These are phyloP conservation scores for Silybum marianum DNA, from an alignment of 129 eudicot species.

Conservation along the genomic window DNA sequence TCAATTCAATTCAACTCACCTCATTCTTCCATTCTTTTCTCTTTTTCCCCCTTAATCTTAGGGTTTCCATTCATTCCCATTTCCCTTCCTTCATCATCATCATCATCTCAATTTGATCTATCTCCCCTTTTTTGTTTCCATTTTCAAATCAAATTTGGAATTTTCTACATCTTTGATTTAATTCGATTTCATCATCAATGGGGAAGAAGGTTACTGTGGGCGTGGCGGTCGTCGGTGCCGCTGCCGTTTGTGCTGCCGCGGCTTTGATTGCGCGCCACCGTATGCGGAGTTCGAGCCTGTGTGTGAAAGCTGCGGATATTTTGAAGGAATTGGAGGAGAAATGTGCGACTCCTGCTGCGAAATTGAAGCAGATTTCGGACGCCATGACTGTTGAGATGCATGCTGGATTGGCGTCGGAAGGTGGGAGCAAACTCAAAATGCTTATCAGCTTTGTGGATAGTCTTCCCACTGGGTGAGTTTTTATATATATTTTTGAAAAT, in stretches of 20 bases:
- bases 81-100: neutral
- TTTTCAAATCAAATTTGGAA: neutral
- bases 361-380: constrained; percentile 66
- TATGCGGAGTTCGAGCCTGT: constrained; percentile 37
- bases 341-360: constrained; percentile 54
- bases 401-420: constrained; percentile 87
- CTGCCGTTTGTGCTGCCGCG: constrained; percentile 66
- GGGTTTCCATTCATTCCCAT: constrained; percentile 5
- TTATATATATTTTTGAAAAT: neutral
- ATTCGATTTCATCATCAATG: constrained; percentile 21
- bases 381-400: constrained; percentile 92
- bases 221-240: constrained; percentile 65
- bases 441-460: constrained; percentile 86
- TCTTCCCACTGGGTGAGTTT: constrained; percentile 79
- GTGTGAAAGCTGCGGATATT: constrained; percentile 54
- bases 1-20: constrained; percentile 10
- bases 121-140: neutral
- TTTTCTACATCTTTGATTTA: neutral
- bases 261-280: constrained; percentile 56
- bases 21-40: constrained; percentile 18
- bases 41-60: neutral
- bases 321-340: constrained; percentile 72
- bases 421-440: constrained; percentile 81
- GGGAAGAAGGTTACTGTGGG: constrained; percentile 59
- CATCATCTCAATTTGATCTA: neutral